phyloP scores from a whole-genome alignment of 768 basidiomycete genomes.

The Tephrocybe sp. region DNA sequence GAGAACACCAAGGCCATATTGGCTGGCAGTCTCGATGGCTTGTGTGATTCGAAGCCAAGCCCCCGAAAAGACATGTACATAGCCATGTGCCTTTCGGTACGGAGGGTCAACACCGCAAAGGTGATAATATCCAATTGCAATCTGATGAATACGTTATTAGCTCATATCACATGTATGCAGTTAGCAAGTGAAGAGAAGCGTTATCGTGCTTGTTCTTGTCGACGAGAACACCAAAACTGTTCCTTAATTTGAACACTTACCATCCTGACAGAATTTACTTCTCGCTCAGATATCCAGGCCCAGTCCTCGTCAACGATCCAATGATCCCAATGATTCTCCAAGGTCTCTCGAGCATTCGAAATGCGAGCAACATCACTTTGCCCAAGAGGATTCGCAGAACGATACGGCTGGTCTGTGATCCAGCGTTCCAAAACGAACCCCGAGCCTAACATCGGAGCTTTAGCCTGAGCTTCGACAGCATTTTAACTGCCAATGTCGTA shows the following conservation, averaged over 20 bases:
- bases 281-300: slow-evolving; percentile 55
- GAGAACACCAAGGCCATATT: slow-evolving; percentile 68
- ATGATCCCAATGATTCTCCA: slow-evolving; percentile 75
- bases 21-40: slow-evolving; percentile 59
- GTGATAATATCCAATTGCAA: slow-evolving; percentile 78
- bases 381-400: slow-evolving; percentile 47
- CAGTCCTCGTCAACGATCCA: slow-evolving; percentile 71
- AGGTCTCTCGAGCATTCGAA: slow-evolving; percentile 37
- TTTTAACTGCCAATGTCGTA: slow-evolving; percentile 28
- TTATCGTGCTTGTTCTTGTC: no score
- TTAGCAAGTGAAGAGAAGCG: no score
- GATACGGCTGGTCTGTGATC: slow-evolving; percentile 65
- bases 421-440: slow-evolving; percentile 83
- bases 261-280: slow-evolving; percentile 62
- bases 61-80: slow-evolving; percentile 50
- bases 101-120: slow-evolving; percentile 57
- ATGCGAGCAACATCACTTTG: slow-evolving; percentile 73
- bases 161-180: no score
- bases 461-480: neutral
- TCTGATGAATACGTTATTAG: no score
- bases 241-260: no score
- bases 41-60: slow-evolving; percentile 66
- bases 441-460: slow-evolving; percentile 43
- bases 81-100: slow-evolving; percentile 59
- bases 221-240: no score